These are phyloP conservation scores for Torulaspora pretoriensis DNA, from an alignment of 1,139 yeast genomes.

Conservation along the genomic window DNA sequence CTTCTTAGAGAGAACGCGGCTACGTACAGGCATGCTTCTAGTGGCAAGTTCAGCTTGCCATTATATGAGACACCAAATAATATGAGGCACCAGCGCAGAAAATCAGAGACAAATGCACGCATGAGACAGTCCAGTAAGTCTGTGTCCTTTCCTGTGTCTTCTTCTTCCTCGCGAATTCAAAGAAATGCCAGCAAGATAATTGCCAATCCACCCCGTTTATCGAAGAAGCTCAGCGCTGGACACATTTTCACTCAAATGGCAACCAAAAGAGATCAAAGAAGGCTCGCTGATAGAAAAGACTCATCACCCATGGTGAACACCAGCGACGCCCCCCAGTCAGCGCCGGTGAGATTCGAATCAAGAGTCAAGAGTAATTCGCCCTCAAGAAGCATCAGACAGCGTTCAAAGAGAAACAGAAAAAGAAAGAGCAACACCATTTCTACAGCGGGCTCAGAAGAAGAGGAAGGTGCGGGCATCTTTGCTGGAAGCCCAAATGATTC, in stretches of 20 bases:
- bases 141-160: constrained; percentile 13
- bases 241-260: constrained; percentile 11
- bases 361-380: constrained; percentile 7
- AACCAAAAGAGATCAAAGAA: constrained; percentile 5
- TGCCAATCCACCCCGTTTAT: constrained; percentile 8
- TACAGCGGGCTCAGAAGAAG: constrained; percentile 10
- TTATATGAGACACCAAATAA: constrained; percentile 10
- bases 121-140: constrained; percentile 14
- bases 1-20: constrained; percentile 20
- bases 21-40: constrained; percentile 5
- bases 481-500: constrained; percentile 10
- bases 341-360: constrained; percentile 6
- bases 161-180: constrained; percentile 12
- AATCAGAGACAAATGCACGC: constrained; percentile 16
- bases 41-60: constrained; percentile 8
- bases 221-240: constrained; percentile 11
- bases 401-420: constrained; percentile 7
- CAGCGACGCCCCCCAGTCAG: constrained; percentile 5
- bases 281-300: constrained; percentile 6
- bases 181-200: constrained; percentile 5
- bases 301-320: constrained; percentile 1
- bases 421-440: constrained; percentile 1
- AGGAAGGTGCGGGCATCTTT: constrained; percentile 6
- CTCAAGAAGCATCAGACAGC: constrained; percentile 2
- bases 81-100: constrained; percentile 15